Evolutionary conservation across 1,139 yeast genomes (phyloP), one percentile per base, ranked within the genome.

Genomic region (Tardiomyces digboiensis): DNA sequence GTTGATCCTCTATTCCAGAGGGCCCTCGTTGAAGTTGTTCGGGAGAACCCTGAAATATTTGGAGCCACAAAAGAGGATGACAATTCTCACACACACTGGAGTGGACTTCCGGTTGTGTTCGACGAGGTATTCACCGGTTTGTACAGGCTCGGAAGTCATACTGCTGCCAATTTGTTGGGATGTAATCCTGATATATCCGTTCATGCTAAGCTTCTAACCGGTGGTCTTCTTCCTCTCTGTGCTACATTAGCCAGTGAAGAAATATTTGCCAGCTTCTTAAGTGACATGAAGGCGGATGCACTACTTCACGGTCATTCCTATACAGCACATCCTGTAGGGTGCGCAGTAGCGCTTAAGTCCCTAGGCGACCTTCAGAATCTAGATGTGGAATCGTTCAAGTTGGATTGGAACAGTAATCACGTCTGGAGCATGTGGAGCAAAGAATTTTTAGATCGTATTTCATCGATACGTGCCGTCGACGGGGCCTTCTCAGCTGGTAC

Each of bases 81-180:
- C 3, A 36, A 29, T 5, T 42, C 41, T 26, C 10, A 12, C 12
- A 22, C 26, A 7, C 7, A 22, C 33, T 57, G 61, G 61, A 40
- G 49, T 12, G 61, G 61, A 2, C 47, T 58, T 7, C 61, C 61
- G 3, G 51, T 57, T 14, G 51, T 58, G 10, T 53, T 50, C 44
- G 62, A 58, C 42, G 62, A 58, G 40, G 62, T 58, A 2, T 57
- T 58, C 36, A 57, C 59, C n/a, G 62, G 62, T 2, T 50, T 58
- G 20, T 57, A 56, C 41, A 46, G 61, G 12, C 53, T 56, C 2
- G 61, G 61, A 33, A 42, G 46, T 16, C 43, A 51, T 10, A 49
- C 52, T 16, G 50, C 58, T 3, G 50, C 54, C 3, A 42, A 50
- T 10, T 49, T 55, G 19, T 44, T 58, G 7, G 46, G 48, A n/a